Base-by-base conservation (phyloP, 2,329 filamentous ascomycete genomes). In the Aspergillus versicolor region DNA sequence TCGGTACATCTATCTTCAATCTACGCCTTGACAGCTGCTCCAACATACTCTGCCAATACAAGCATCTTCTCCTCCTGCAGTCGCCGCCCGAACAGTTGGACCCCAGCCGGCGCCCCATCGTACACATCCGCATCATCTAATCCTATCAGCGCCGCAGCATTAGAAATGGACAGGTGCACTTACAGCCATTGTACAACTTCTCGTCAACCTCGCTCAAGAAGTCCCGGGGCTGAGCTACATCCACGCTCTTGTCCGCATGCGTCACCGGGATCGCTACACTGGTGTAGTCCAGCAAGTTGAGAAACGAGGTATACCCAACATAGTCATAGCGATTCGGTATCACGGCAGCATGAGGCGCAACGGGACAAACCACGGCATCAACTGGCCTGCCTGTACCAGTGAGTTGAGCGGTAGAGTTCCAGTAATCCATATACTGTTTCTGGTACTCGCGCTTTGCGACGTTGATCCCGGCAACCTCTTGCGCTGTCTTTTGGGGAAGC, bases 351-450 rank as follows among this genome's bases (percentile, higher is more conserved):
- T 74, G 75, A 5, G 77, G 72, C 4, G 77, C 76, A 34, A 74
- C 62, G 2, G 79, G 74, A 9, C 70, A 72, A 45, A 81, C 73
- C 27, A 81, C 59, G 12, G 70, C 78, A 63, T 88, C 86, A 0
- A 87, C 82, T 1, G 81, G 74, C 49, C 78, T 74, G 0, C 78
- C 77, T 2, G 73, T 82, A 24, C 77, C 79, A 0, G 82, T 84
- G n/a, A 75, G 46, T 4, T 75, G 69, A 0, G 70, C 74, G 0
- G 83, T 86, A 13, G 75, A 79, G 59, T 86, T 86, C 85, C 84
- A 87, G 65, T 86, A 88, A 51, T 88, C 84, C 69, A 85, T 79
- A 61, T 88, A 88, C 17, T 76, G 70, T 57, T 82, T 82, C 63
- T 86, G 82, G 49, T 79, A 82, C 24, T 81, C 75, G 1, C 84